Conservation (phyloP, 345 rosid species). For the Aegle marmelos region DNA sequence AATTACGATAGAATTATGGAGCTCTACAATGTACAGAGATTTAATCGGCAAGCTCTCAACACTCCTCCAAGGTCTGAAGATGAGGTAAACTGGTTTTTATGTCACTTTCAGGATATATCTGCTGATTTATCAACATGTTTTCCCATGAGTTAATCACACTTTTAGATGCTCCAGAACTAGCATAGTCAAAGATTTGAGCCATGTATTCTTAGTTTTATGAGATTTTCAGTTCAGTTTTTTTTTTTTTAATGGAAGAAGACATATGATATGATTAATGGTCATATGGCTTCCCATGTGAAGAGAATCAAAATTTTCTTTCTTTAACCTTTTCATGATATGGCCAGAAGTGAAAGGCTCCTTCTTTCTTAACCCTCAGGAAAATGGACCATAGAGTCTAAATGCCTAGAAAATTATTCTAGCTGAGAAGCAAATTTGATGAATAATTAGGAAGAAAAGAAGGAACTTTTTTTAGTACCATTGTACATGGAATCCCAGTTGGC, state of each 20-base stretch:
- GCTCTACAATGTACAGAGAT: conserved; percentile 95
- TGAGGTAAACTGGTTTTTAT: conserved; percentile 42
- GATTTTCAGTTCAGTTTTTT: neutral
- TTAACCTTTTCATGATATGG: neutral
- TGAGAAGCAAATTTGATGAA: neutral
- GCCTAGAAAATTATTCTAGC: neutral
- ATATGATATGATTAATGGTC: neutral
- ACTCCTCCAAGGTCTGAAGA: conserved; percentile 92
- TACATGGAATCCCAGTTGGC: neutral
- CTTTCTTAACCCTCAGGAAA: neutral
- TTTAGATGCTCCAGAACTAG: neutral
- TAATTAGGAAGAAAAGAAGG: neutral
- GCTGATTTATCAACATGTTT: neutral
- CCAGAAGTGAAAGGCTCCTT: neutral
- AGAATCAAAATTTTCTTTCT: neutral
- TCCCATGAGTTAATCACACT: neutral
- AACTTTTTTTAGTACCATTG: neutral
- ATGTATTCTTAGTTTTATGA: neutral
- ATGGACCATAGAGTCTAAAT: neutral
- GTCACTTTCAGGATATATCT: neutral
- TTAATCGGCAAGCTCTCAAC: conserved; percentile 89
- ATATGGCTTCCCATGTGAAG: neutral
- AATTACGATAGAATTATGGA: conserved; percentile 93
- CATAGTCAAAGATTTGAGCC: neutral
- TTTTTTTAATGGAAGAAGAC: neutral